These are phyloP conservation scores for Rhododendron vialii DNA, from an alignment of 148 eudicot genomes.

Conservation along the genomic window DNA sequence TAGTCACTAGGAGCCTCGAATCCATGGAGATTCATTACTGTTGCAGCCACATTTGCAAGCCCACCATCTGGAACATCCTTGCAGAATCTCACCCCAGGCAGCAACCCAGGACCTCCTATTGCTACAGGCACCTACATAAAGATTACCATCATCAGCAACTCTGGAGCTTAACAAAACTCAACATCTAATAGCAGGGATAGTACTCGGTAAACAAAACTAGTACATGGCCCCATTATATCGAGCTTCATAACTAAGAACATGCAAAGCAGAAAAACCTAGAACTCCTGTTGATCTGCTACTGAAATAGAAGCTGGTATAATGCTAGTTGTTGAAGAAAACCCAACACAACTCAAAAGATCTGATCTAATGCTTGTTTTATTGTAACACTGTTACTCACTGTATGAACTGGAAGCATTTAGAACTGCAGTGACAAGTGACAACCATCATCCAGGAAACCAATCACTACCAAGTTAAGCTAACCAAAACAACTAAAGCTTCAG, in stretches of 20 bases:
- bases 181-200: not conserved
- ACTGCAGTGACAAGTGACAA: not conserved
- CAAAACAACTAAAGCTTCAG: not conserved
- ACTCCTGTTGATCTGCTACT: not conserved
- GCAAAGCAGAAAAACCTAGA: not conserved
- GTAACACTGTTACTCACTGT: not conserved
- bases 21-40: conserved; percentile 87
- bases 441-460: not conserved
- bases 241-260: not conserved
- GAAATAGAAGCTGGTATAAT: not conserved
- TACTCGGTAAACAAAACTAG: not conserved
- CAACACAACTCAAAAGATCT: not conserved
- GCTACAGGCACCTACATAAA: conserved; percentile 72
- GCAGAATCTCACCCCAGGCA: conserved; percentile 75
- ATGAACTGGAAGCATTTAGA: not conserved
- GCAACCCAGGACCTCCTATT: conserved; percentile 88
- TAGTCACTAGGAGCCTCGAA: conserved; percentile 77
- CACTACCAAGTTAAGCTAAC: not conserved
- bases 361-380: not conserved
- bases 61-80: conserved; percentile 69
- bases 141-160: not conserved
- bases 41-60: conserved; percentile 92
- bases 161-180: not conserved
- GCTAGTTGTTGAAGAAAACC: not conserved
- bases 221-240: not conserved